phyloP scores from a whole-genome alignment of 2,329 filamentous ascomycete species.

The Falciphora oryzae region DNA sequence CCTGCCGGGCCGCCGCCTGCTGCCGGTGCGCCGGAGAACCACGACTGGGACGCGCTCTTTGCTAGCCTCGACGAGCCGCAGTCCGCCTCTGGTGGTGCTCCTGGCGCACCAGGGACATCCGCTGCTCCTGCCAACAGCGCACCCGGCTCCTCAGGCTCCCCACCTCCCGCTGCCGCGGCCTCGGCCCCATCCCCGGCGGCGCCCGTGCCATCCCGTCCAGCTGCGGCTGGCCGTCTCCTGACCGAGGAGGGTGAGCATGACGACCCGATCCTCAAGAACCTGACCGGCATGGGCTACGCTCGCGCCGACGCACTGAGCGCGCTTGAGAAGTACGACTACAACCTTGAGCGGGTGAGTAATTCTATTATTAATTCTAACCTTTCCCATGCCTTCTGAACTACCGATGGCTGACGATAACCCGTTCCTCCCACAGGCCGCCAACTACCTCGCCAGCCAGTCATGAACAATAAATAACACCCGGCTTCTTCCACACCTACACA shows the following conservation, averaged over 20 bases:
- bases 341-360: slow-evolving; percentile 77
- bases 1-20: background rate
- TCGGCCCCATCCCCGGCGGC: slow-evolving; percentile 13
- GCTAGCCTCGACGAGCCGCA: slow-evolving; percentile 62
- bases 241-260: slow-evolving; percentile 75
- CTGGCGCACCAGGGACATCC: slow-evolving; percentile 20
- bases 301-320: slow-evolving; percentile 69
- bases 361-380: background rate
- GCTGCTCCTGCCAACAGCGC: slow-evolving; percentile 3
- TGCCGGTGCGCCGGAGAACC: slow-evolving; percentile 37
- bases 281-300: slow-evolving; percentile 85
- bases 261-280: slow-evolving; percentile 82
- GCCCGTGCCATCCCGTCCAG: slow-evolving; percentile 17
- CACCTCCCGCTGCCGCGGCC: background rate
- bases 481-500: background rate
- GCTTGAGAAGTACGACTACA: slow-evolving; percentile 92
- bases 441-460: slow-evolving; percentile 50
- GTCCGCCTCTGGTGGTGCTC: slow-evolving; percentile 19
- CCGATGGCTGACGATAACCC: background rate
- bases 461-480: slow-evolving; percentile 19
- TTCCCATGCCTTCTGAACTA: background rate
- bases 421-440: slow-evolving; percentile 39
- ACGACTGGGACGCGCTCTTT: slow-evolving; percentile 96
- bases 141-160: background rate
- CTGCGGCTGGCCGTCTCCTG: slow-evolving; percentile 55